Base-by-base conservation (phyloP, 1,284 basidiomycete genomes). In the Boletus albobrunnescens region DNA sequence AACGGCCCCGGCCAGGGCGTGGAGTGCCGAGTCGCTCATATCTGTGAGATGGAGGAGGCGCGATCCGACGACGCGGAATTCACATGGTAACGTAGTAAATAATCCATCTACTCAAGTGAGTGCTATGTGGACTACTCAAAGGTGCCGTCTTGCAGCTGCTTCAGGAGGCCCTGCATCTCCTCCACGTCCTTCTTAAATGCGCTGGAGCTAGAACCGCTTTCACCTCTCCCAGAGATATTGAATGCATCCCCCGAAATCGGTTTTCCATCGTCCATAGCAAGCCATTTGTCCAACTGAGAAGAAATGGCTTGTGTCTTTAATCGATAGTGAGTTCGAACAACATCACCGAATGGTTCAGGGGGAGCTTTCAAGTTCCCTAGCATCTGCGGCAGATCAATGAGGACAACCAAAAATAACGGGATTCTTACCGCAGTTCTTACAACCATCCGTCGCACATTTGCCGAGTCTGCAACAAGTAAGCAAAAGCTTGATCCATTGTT, bases 281-380 rank as follows among this genome's bases (percentile, higher is more conserved):
- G 67, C 91, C 87, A 94, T 53, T 79, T 71, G 57, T 92, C 86
- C n/a, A 95, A 71, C 65, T 94, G 91, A 27, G 73, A 64, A 17
- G 69, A 67, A 51, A 96, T 79, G 1, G 77, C 76, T 35, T 72
- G 73, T 1, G 88, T 81, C 63, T 94, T 95, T 43, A 94, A 71
- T n/a, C 84, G 76, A 72, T 91, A 95, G 67, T 95, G 93, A 0
- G 91, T 94, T 33, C 79, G 81, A 58, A 96, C 86, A 49, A 94
- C 79, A 51, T 91, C 85, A 33, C 71, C 81, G 60, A 92, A 94
- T 46, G 86, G 82, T 54, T 84, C 87, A 11, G 91, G 89, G 17
- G 91, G 87, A 37, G 77, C 78, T 64, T 82, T 86, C 56, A 95
- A 69, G 60, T 87, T 91, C 28, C 80, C 84, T n/a, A 92, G 72